A percentile compares a stretch with the other conserved stretches of the same genome.
Evolutionary conservation across 2,329 filamentous ascomycete genomes (phyloP).

Genomic region (Ciborinia camelliae): DNA sequence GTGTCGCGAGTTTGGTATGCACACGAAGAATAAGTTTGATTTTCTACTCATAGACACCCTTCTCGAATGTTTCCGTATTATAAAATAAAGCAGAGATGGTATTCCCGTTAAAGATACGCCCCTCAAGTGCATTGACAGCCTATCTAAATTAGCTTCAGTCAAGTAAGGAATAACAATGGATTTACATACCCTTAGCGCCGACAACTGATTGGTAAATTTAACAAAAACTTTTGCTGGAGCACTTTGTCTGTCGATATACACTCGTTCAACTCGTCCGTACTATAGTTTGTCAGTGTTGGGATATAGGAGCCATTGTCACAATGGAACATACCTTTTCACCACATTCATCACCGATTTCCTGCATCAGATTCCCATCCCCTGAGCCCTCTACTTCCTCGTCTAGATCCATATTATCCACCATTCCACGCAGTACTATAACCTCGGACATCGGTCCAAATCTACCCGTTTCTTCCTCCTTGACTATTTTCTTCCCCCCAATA

Average conservation of each 20-base stretch:
- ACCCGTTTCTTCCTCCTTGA: constrained; percentile 43
- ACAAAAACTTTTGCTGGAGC: constrained; percentile 73
- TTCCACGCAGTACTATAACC: constrained; percentile 77
- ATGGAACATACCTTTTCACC: constrained; percentile 62
- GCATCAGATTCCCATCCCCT: constrained; percentile 65
- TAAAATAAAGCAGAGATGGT: constrained; percentile 79
- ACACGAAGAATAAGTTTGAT: neutral
- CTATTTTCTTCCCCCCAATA: constrained; percentile 63
- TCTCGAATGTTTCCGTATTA: constrained; percentile 76
- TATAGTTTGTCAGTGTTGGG: constrained; percentile 37
- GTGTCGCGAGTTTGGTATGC: neutral
- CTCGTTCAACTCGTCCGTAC: constrained; percentile 79
- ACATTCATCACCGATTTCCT: constrained; percentile 95
- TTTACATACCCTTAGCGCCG: constrained; percentile 71
- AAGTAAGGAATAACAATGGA: constrained; percentile 1
- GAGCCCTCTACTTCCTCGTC: constrained; percentile 68
- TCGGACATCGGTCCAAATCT: constrained; percentile 73
- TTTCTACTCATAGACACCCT: constrained; percentile 50
- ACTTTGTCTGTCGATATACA: constrained; percentile 66
- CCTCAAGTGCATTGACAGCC: constrained; percentile 88
- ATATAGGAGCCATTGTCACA: constrained; percentile 14
- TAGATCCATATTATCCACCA: constrained; percentile 82
- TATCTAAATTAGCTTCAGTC: constrained; percentile 39
- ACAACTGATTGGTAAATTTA: constrained; percentile 83
- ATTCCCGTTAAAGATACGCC: constrained; percentile 85